These are phyloP conservation scores for Nicotiana obtusifolia DNA, from an alignment of 257 asterid species.

Conservation along the genomic window DNA sequence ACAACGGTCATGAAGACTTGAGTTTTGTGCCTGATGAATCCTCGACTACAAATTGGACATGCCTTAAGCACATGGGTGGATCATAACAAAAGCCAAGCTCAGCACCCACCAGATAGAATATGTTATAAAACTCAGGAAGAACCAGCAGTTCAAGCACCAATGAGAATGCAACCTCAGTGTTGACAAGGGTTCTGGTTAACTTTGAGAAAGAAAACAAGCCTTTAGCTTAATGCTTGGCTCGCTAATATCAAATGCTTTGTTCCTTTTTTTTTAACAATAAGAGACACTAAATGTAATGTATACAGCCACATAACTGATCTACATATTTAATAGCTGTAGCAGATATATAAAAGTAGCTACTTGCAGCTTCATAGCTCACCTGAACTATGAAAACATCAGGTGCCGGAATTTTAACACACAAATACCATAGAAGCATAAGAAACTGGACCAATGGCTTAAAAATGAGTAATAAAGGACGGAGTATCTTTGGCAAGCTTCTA, in stretches of 20 bases:
- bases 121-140: slow-evolving; percentile 4
- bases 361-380: slow-evolving; percentile 43
- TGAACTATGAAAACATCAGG: slow-evolving; percentile 91
- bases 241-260: not conserved
- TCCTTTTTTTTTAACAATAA: not conserved
- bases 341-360: not conserved
- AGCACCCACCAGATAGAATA: slow-evolving; percentile 3
- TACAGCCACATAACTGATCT: not conserved
- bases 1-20: not conserved
- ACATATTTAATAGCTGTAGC: not conserved
- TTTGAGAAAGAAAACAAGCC: not conserved
- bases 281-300: not conserved
- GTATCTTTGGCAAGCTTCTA: slow-evolving; percentile 54
- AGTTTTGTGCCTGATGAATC: not conserved
- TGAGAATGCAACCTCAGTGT: not conserved
- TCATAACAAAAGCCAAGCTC: not conserved
- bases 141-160: not conserved
- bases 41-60: not conserved
- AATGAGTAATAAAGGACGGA: slow-evolving; percentile 72
- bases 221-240: not conserved
- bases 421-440: slow-evolving; percentile 85
- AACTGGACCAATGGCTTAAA: slow-evolving; percentile 78
- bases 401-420: slow-evolving; percentile 73
- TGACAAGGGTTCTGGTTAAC: not conserved
- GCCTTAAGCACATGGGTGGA: not conserved